Conservation (phyloP, 805 yeast species). For the Clavispora phyllophila region DNA sequence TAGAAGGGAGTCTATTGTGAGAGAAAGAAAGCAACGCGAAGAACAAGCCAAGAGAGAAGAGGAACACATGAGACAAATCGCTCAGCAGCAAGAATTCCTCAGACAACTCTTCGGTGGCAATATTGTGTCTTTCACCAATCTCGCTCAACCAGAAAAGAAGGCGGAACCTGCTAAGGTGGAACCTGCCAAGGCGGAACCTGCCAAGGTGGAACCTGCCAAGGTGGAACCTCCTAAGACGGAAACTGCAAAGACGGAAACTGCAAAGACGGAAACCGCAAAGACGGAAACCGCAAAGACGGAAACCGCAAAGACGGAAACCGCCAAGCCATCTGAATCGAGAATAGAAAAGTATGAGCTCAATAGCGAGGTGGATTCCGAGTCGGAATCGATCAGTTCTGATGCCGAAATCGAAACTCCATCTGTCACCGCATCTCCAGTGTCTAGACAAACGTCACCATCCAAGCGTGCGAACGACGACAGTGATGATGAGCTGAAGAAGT, state of each 20-base stretch:
- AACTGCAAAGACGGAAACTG: too few species aligned
- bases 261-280: too few species aligned
- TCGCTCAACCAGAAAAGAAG: background rate
- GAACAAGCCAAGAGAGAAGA: background rate
- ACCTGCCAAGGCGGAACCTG: too few species aligned
- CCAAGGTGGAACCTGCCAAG: too few species aligned
- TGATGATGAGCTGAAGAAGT: slow-evolving; percentile 1
- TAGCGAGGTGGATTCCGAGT: background rate
- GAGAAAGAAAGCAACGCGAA: slow-evolving; percentile 6
- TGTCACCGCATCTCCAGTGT: slow-evolving; percentile 1
- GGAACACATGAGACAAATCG: slow-evolving; percentile 3
- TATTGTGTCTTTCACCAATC: background rate
- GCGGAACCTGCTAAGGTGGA: too few species aligned
- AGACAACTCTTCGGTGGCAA: slow-evolving; percentile 9
- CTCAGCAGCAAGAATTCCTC: slow-evolving; percentile 16
- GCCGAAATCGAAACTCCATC: background rate
- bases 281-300: too few species aligned
- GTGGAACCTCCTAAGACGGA: too few species aligned
- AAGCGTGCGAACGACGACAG: background rate
- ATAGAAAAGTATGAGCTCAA: background rate
- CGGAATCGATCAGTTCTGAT: slow-evolving; percentile 10
- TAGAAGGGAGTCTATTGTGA: slow-evolving; percentile 9
- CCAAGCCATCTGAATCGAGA: background rate
- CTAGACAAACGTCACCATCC: background rate
- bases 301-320: background rate